phyloP scores from a whole-genome alignment of 1,284 basidiomycete genomes.

The Clitocybe nebularis region DNA sequence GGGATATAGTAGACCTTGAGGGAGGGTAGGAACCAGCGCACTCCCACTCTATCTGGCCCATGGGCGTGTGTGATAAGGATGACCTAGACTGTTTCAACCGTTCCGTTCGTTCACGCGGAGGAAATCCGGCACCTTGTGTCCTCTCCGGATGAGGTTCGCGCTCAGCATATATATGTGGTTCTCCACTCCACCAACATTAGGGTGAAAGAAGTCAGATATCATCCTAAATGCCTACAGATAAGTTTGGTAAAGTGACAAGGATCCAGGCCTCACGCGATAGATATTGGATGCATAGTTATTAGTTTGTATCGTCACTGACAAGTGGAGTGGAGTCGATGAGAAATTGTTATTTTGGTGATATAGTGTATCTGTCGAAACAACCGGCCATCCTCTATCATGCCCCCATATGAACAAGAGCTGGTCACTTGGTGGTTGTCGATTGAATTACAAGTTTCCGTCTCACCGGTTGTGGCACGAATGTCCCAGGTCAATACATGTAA shows the following conservation, averaged over 20 bases:
- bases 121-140: slow-evolving; percentile 69
- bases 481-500: no score
- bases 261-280: slow-evolving; percentile 32
- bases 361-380: no score
- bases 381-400: no score
- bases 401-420: no score
- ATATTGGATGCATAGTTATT: slow-evolving; percentile 31
- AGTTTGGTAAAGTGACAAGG: not conserved
- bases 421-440: no score
- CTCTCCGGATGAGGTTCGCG: slow-evolving; percentile 76
- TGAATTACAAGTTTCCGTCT: no score
- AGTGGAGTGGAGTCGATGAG: no score
- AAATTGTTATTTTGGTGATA: no score
- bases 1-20: slow-evolving; percentile 97
- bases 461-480: no score
- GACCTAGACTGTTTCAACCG: slow-evolving; percentile 49
- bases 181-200: slow-evolving; percentile 93
- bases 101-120: not conserved
- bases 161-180: slow-evolving; percentile 94
- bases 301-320: no score
- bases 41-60: slow-evolving; percentile 77
- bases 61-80: slow-evolving; percentile 95
- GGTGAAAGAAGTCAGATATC: slow-evolving; percentile 97
- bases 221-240: slow-evolving; percentile 50
- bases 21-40: slow-evolving; percentile 82